phyloP scores from a whole-genome alignment of 2,329 filamentous ascomycete genomes.

The Monosporascus sp. region DNA sequence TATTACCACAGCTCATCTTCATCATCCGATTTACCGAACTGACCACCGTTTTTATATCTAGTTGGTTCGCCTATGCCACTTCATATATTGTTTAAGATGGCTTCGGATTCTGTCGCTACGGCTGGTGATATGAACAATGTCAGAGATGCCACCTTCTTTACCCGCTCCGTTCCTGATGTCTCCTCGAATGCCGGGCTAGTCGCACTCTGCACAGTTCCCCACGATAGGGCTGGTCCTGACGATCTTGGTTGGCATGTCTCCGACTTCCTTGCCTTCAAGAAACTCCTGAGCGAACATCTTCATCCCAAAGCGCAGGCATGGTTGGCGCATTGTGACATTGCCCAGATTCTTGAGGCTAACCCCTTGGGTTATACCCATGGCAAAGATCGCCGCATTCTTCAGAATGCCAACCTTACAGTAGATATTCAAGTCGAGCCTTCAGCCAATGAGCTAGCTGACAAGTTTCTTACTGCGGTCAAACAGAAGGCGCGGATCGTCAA shows the following conservation, averaged over 20 bases:
- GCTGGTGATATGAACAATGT: not conserved
- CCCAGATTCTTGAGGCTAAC: slow-evolving; percentile 8
- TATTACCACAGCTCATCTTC: too few relatives aligned
- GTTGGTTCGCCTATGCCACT: not conserved
- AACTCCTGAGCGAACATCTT: slow-evolving; percentile 16
- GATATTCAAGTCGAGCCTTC: slow-evolving; percentile 19
- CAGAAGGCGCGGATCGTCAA: slow-evolving; percentile 11
- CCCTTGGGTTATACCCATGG: slow-evolving; percentile 20
- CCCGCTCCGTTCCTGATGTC: slow-evolving; percentile 16
- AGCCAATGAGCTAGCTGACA: slow-evolving; percentile 8
- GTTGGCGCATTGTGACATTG: slow-evolving; percentile 21
- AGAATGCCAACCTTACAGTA: slow-evolving; percentile 3
- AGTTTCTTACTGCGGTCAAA: slow-evolving; percentile 13
- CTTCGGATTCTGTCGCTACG: not conserved
- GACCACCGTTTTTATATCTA: too few relatives aligned
- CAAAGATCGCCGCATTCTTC: slow-evolving; percentile 16
- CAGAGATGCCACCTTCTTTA: slow-evolving; percentile 13
- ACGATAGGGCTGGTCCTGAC: slow-evolving; percentile 13
- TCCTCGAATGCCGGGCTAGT: slow-evolving; percentile 13
- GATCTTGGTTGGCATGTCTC: slow-evolving; percentile 25
- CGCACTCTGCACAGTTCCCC: slow-evolving; percentile 23
- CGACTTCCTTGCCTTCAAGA: slow-evolving; percentile 25
- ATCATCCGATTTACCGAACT: too few relatives aligned
- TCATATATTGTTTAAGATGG: not conserved
- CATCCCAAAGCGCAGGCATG: slow-evolving; percentile 17